These are phyloP conservation scores for Spathaspora boniae DNA, from an alignment of 805 yeast species.

Conservation along the genomic window DNA sequence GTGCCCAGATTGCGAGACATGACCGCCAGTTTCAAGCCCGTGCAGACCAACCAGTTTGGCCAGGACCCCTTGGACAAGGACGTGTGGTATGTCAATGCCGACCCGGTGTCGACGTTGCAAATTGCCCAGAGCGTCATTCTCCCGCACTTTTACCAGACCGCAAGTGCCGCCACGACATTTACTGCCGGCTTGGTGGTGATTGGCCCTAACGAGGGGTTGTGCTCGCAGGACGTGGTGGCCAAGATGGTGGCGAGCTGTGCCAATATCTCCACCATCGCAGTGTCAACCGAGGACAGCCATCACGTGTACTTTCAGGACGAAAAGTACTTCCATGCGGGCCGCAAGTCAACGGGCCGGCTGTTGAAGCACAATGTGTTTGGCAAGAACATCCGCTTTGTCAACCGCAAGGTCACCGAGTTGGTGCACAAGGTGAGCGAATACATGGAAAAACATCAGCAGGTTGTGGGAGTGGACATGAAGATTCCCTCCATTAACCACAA, in stretches of 20 bases:
- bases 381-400: conserved; percentile 22
- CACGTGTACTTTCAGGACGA: conserved; percentile 34
- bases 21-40: conserved; percentile 4
- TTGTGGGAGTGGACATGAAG: conserved; percentile 16
- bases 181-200: conserved; percentile 27
- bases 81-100: conserved; percentile 33
- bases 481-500: conserved; percentile 27
- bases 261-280: conserved; percentile 18
- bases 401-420: conserved; percentile 19
- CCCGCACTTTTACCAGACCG: conserved; percentile 20
- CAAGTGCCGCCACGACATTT: too few relatives aligned
- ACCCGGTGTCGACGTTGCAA: conserved; percentile 22
- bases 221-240: conserved; percentile 5
- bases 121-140: conserved; percentile 25
- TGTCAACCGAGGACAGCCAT: conserved; percentile 24
- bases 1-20: conserved; percentile 2
- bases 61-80: conserved; percentile 31
- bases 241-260: conserved; percentile 8
- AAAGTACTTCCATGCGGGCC: conserved; percentile 17
- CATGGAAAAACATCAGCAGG: too few relatives aligned
- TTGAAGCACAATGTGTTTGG: conserved; percentile 20
- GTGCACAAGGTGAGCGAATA: conserved; percentile 12
- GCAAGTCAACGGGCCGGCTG: conserved; percentile 7
- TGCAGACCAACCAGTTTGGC: conserved; percentile 19
- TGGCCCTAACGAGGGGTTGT: conserved; percentile 30